Conservation (phyloP, 1,284 basidiomycete species). For the Leccinum holopus region DNA sequence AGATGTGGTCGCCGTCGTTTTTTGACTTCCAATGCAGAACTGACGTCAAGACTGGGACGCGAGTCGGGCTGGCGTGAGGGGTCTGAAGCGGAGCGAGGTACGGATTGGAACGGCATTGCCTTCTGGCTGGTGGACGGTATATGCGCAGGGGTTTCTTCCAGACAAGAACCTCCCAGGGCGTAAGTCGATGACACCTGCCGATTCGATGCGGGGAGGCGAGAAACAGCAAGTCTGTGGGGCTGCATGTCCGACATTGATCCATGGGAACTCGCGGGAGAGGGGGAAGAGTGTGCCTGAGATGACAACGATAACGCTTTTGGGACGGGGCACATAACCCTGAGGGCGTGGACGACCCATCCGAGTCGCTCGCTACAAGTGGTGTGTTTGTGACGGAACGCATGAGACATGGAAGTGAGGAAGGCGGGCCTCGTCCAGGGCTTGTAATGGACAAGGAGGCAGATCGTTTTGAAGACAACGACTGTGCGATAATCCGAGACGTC, state of each 20-base stretch:
- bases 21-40: slow-evolving; percentile 29
- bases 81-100: slow-evolving; percentile 33
- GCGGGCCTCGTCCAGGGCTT: slow-evolving; percentile 9
- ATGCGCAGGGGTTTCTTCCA: slow-evolving; percentile 3
- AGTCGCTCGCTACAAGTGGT: slow-evolving; percentile 17
- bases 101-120: slow-evolving; percentile 26
- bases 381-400: slow-evolving; percentile 37
- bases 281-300: slow-evolving; percentile 28
- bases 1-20: slow-evolving; percentile 33
- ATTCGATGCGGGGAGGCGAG: slow-evolving; percentile 20
- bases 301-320: slow-evolving; percentile 30
- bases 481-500: slow-evolving; percentile 13
- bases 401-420: slow-evolving; percentile 38
- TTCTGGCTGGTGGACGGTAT: slow-evolving; percentile 19
- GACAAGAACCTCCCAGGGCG: slow-evolving; percentile 17
- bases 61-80: slow-evolving; percentile 29
- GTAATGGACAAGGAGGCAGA: slow-evolving; percentile 24
- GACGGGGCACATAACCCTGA: slow-evolving; percentile 16
- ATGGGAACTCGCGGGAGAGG: slow-evolving; percentile 35
- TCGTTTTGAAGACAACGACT: slow-evolving; percentile 30
- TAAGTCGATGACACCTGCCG: slow-evolving; percentile 27
- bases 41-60: slow-evolving; percentile 41
- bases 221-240: slow-evolving; percentile 8
- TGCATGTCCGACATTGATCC: slow-evolving; percentile 23
- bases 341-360: slow-evolving; percentile 14